Base-by-base conservation (phyloP, 345 rosid species). In the Camelina hispida region DNA sequence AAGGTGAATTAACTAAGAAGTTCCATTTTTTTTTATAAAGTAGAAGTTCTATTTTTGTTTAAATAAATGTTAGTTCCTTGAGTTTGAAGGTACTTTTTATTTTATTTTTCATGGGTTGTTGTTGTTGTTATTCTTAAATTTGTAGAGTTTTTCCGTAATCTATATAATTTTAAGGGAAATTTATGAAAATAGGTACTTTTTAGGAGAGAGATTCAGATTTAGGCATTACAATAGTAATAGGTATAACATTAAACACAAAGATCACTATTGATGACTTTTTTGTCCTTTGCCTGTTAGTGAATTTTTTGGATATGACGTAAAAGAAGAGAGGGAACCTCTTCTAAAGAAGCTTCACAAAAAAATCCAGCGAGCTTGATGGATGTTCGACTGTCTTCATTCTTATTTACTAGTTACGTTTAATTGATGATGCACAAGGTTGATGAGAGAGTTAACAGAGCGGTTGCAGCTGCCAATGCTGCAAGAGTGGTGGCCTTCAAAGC, bases 371-470 rank as follows among this genome's bases (percentile, higher is more conserved):
- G 22, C 22, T 20, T 20, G 22, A 20, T 20, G 22, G 22, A 20
- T 20, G 22, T 20, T 20, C 22, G 22, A 20, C 22, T 20, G 22
- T 20, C 22, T 20, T 20, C 22, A 20, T 20, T 20, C 22, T 20
- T 1, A 20, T 20, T 20, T 20, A 20, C 22, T 20, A 20, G 22
- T 20, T 20, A 20, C 22, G 22, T 20, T 20, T 20, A 20, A 20
- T 97, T 28, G 89, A 91, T 66, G 93, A 91, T 25, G 91, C 91
- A 81, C 66, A 93, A 93, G 85, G 98, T 91, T 50, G 96, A 88
- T 20, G 96, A 93, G 84, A 86, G 98, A 74, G 98, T 93, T 64
- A 93, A 85, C 77, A 87, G 81, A 69, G 97, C 94, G 18, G 96
- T 88, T 9, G 79, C 92, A 53, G 94, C 96, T 9, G 98, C 98